A percentile compares a stretch with the other conserved stretches of the same genome.
These are phyloP conservation scores for Gelatoporia subvermispora DNA, from an alignment of 768 basidiomycete genomes.

Conservation along the genomic window DNA sequence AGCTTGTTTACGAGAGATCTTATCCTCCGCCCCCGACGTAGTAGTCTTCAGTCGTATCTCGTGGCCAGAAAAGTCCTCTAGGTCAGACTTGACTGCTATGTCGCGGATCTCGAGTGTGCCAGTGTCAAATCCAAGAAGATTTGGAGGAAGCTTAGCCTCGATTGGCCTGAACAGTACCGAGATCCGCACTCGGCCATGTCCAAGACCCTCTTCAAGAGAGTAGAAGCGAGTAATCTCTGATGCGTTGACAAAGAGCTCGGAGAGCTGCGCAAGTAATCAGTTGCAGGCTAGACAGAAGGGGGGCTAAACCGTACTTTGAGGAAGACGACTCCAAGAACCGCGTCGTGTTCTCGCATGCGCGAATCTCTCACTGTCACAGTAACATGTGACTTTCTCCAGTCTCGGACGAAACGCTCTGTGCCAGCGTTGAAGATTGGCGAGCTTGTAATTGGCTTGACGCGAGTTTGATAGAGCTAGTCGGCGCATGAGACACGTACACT, in stretches of 20 bases:
- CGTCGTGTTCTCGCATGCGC: conserved; percentile 53
- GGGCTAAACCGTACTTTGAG: conserved; percentile 32
- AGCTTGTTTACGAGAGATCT: conserved; percentile 33
- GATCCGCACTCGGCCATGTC: conserved; percentile 58
- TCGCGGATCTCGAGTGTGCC: conserved; percentile 56
- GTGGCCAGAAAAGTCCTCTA: conserved; percentile 34
- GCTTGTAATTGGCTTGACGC: conserved; percentile 30
- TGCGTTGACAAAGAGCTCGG: conserved; percentile 30
- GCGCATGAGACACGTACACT: neutral
- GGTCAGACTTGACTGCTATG: conserved; percentile 21
- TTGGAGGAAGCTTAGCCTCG: conserved; percentile 50
- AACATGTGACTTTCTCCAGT: conserved; percentile 56
- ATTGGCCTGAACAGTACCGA: conserved; percentile 66
- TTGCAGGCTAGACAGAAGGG: neutral
- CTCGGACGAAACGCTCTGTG: conserved; percentile 64
- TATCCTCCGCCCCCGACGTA: conserved; percentile 37
- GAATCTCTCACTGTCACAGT: conserved; percentile 63
- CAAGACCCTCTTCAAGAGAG: conserved; percentile 67
- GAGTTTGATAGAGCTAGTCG: conserved; percentile 23
- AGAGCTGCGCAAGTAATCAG: conserved; percentile 17
- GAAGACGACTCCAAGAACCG: conserved; percentile 67
- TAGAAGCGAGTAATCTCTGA: conserved; percentile 56
- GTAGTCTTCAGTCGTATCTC: conserved; percentile 37
- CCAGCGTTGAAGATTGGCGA: conserved; percentile 47
- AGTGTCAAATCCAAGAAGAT: conserved; percentile 63